A percentile compares a stretch with the other conserved stretches of the same genome.
These are phyloP conservation scores for Naganishia friedmannii DNA, from an alignment of 768 basidiomycete species.

Conservation along the genomic window DNA sequence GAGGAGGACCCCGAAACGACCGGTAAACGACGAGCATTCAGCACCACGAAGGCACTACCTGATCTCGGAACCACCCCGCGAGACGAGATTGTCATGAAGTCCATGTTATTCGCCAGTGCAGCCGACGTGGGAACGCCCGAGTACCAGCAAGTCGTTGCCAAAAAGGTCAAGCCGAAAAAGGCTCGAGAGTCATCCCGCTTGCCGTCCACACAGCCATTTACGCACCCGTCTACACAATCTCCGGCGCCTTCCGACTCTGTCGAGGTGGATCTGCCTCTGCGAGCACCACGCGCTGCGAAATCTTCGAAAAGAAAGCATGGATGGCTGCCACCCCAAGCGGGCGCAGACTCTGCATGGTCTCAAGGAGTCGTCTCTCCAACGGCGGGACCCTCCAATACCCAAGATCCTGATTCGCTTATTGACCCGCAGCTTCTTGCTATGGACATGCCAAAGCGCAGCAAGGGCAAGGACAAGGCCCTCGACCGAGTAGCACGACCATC, in stretches of 20 bases:
- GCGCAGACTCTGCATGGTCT: slow-evolving; percentile 9
- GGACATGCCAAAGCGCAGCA: background rate
- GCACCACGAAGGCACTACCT: slow-evolving; percentile 1
- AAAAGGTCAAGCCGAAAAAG: background rate
- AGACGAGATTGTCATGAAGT: slow-evolving; percentile 12
- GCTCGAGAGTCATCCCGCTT: background rate
- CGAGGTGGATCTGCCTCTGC: background rate
- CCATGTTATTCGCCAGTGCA: slow-evolving; percentile 16
- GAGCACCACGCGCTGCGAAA: background rate
- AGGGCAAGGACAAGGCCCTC: background rate
- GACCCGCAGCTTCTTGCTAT: background rate
- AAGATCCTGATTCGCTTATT: background rate
- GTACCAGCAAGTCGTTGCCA: background rate
- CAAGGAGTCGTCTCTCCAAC: background rate
- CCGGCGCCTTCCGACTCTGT: slow-evolving; percentile 4
- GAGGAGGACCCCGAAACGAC: background rate
- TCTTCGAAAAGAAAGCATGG: slow-evolving; percentile 7
- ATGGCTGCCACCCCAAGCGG: slow-evolving; percentile 7
- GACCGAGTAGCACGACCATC: background rate
- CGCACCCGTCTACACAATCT: background rate
- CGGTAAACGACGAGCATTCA: slow-evolving; percentile 7
- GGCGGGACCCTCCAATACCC: background rate
- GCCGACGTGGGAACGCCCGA: slow-evolving; percentile 11
- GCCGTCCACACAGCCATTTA: background rate
- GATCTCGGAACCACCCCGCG: background rate